Base-by-base conservation (phyloP, 2,329 filamentous ascomycete species). In the Tolypocladium pustulatum region DNA sequence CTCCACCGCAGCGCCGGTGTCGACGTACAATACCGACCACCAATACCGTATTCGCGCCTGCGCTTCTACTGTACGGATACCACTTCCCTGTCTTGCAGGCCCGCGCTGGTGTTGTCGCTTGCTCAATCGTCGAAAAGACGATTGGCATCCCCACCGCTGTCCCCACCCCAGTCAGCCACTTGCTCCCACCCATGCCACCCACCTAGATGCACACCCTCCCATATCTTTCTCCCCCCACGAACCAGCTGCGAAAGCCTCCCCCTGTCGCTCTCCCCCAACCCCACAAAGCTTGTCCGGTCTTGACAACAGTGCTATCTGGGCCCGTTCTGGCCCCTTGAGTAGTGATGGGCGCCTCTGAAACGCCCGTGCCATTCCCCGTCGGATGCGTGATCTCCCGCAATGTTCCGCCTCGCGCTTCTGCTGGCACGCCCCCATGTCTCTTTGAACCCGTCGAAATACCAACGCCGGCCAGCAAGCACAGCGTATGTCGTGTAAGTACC, bases 321-420 rank as follows among this genome's bases (percentile, higher is more conserved):
- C n/a, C 41, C 41, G 41, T 43, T 70, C 65, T 43, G 68, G 34
- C 58, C 27, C 60, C 57, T 61, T 67, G 17, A 63, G 71, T 60
- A 71, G 64, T 65, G 69, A 71, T 72, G 52, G 38, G 62, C 67
- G 22, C 43, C 59, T 68, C 64, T 73, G 71, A 73, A 73, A 73
- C 71, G 65, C 64, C 54, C 65, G 63, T 62, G 57, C 65, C 64
- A 65, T 69, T 56, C 65, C 67, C 40, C 60, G 59, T 60, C 60
- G 20, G 58, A 65, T 51, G 49, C 61, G 60, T 64, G 66, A 69
- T 70, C 68, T 55, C 58, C 41, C 41, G 41, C 37, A 40, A 40
- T n/a, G 38, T 40, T n/a, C 38, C 38, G 38, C 38, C 38, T 40
- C 38, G 38, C 41, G 22, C 43, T 8, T 15, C 25, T 49, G 43